Percentiles rank a stretch among this genome's conserved stretches.
These are phyloP conservation scores for Yueomyces sinensis DNA, from an alignment of 805 yeast genomes.

Conservation along the genomic window DNA sequence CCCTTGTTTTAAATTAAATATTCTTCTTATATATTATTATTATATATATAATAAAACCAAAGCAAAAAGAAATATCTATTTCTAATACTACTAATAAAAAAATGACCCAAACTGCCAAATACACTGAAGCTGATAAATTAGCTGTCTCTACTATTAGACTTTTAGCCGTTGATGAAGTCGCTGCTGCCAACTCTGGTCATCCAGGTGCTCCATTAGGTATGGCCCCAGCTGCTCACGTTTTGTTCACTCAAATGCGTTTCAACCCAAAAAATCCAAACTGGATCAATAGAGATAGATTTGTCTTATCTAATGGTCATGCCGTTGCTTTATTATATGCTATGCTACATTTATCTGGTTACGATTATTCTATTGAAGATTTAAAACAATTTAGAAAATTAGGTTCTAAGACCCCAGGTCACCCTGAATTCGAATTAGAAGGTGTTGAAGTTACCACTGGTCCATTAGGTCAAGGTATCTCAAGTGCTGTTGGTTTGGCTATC, in stretches of 20 bases:
- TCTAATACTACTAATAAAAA: slow-evolving; percentile 1
- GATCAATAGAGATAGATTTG: slow-evolving; percentile 93
- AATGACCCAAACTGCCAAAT: slow-evolving; percentile 18
- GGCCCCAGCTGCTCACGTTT: slow-evolving; percentile 88
- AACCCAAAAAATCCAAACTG: slow-evolving; percentile 87
- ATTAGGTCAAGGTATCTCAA: slow-evolving; percentile 93
- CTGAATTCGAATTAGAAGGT: slow-evolving; percentile 85
- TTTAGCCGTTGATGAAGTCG: slow-evolving; percentile 76
- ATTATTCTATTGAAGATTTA: slow-evolving; percentile 69
- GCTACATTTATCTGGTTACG: slow-evolving; percentile 79
- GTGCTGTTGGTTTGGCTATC: slow-evolving; percentile 93
- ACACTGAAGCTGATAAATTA: slow-evolving; percentile 49
- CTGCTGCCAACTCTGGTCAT: slow-evolving; percentile 89
- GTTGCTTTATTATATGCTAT: slow-evolving; percentile 79
- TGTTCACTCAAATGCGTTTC: slow-evolving; percentile 66
- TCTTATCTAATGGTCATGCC: slow-evolving; percentile 93
- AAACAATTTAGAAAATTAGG: slow-evolving; percentile 79
- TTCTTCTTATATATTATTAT: no score
- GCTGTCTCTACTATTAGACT: slow-evolving; percentile 83
- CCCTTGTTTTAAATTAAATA: no score
- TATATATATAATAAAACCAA: background rate
- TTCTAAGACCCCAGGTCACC: slow-evolving; percentile 96
- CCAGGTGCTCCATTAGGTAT: slow-evolving; percentile 99
- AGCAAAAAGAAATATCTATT: no score
- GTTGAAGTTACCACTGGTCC: slow-evolving; percentile 98